phyloP scores from a whole-genome alignment of 2,329 filamentous ascomycete species.

The Diplodia seriata region DNA sequence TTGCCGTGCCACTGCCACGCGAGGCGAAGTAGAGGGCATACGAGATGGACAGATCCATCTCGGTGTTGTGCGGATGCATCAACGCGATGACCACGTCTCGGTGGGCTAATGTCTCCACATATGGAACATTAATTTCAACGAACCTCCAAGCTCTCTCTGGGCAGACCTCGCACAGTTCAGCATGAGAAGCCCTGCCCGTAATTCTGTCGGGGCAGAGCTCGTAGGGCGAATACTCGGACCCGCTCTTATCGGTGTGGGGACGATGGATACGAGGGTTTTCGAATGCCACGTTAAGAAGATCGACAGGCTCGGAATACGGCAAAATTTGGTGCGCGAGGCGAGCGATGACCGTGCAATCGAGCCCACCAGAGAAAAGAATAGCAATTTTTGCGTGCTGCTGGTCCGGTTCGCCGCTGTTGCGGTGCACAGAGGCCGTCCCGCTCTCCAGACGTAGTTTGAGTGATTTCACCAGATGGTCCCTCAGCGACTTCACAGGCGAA shows the following conservation, averaged over 20 bases:
- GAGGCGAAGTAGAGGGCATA: constrained; percentile 95
- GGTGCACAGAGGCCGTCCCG: background rate
- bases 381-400: constrained; percentile 64
- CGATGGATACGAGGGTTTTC: constrained; percentile 79
- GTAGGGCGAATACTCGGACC: constrained; percentile 57
- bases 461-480: constrained; percentile 25
- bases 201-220: constrained; percentile 89
- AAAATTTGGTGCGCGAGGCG: constrained; percentile 79
- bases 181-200: constrained; percentile 80
- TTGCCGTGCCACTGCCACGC: constrained; percentile 67
- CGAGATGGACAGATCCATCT: constrained; percentile 97
- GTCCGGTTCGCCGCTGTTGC: background rate
- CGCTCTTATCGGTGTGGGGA: constrained; percentile 39
- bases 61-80: constrained; percentile 93
- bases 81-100: constrained; percentile 73
- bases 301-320: constrained; percentile 71
- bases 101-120: constrained; percentile 73
- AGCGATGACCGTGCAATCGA: constrained; percentile 90
- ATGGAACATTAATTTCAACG: constrained; percentile 83
- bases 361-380: constrained; percentile 89
- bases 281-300: constrained; percentile 94
- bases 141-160: constrained; percentile 81
- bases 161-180: constrained; percentile 75
- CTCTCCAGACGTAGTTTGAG: constrained; percentile 27
- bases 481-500: constrained; percentile 51